These are phyloP conservation scores for Taphrina sp. DNA, from an alignment of 1,139 yeast species.

Conservation along the genomic window DNA sequence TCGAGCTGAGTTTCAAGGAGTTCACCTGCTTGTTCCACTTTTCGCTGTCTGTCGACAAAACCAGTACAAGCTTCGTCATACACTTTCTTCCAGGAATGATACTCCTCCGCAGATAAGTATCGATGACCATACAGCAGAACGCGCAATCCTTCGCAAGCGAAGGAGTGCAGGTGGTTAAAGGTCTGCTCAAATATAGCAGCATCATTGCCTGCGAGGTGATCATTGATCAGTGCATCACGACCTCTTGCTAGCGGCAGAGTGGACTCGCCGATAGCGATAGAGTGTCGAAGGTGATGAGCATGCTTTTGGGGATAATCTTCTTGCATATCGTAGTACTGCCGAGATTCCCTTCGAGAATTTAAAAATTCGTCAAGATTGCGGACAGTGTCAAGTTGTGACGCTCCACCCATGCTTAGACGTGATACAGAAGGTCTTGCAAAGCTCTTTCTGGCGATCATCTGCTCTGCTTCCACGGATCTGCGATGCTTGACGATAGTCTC, in stretches of 20 bases:
- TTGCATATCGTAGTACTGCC: not conserved
- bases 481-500: constrained; percentile 61
- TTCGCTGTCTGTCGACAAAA: constrained; percentile 60
- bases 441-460: constrained; percentile 52
- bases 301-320: not conserved
- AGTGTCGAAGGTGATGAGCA: constrained; percentile 32
- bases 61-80: constrained; percentile 79
- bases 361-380: constrained; percentile 27
- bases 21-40: constrained; percentile 72
- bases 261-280: constrained; percentile 34
- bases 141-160: constrained; percentile 90
- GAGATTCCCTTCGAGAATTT: not conserved
- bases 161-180: constrained; percentile 84
- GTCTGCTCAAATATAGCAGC: constrained; percentile 79
- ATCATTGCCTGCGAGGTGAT: constrained; percentile 65
- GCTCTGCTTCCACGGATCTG: constrained; percentile 76
- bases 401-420: constrained; percentile 35
- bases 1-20: constrained; percentile 64
- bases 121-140: constrained; percentile 79
- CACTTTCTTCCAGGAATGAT: constrained; percentile 61
- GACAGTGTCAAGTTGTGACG: constrained; percentile 11
- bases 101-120: constrained; percentile 63
- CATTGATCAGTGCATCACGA: constrained; percentile 51
- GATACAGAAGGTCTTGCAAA: constrained; percentile 39
- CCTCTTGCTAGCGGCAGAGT: constrained; percentile 13